phyloP scores from a whole-genome alignment of 768 basidiomycete genomes.

The Boletellus ananas region DNA sequence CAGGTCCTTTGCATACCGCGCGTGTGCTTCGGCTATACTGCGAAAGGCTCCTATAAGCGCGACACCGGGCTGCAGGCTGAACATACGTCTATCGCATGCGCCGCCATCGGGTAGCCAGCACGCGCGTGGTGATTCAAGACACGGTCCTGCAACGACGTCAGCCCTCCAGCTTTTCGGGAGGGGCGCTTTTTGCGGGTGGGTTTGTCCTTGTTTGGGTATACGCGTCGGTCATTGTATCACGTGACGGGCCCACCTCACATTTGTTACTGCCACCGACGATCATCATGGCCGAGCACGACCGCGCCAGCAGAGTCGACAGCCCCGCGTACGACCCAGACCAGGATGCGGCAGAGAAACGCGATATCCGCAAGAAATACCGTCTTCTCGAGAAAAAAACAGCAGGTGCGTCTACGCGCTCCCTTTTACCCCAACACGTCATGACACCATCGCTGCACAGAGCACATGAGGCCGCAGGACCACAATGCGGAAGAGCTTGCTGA shows the following conservation, averaged over 20 bases:
- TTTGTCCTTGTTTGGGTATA: slow-evolving; percentile 23
- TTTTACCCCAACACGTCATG: neutral
- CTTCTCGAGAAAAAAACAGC: slow-evolving; percentile 58
- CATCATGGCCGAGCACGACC: slow-evolving; percentile 19
- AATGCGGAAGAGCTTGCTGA: slow-evolving; percentile 52
- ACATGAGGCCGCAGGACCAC: slow-evolving; percentile 52
- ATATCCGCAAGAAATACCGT: slow-evolving; percentile 71
- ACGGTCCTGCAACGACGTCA: neutral
- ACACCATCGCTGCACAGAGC: slow-evolving; percentile 29
- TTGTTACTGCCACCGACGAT: neutral
- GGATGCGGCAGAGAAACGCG: slow-evolving; percentile 74
- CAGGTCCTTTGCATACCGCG: slow-evolving; percentile 64
- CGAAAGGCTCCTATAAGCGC: slow-evolving; percentile 9
- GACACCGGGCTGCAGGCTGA: neutral
- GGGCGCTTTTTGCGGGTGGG: neutral
- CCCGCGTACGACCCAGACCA: slow-evolving; percentile 80
- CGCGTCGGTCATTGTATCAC: slow-evolving; percentile 23
- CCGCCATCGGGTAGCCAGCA: slow-evolving; percentile 7
- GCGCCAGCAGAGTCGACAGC: slow-evolving; percentile 18
- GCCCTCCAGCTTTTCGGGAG: neutral
- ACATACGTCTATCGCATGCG: slow-evolving; percentile 34
- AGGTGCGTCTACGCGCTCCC: slow-evolving; percentile 41
- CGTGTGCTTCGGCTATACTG: slow-evolving; percentile 72
- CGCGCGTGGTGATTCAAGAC: neutral
- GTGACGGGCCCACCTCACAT: slow-evolving; percentile 12